A percentile compares a stretch with the other conserved stretches of the same genome.
Evolutionary conservation across 225 moss, liverwort and hornwort genomes (phyloP).

Genomic region (Climacium dendroides): DNA sequence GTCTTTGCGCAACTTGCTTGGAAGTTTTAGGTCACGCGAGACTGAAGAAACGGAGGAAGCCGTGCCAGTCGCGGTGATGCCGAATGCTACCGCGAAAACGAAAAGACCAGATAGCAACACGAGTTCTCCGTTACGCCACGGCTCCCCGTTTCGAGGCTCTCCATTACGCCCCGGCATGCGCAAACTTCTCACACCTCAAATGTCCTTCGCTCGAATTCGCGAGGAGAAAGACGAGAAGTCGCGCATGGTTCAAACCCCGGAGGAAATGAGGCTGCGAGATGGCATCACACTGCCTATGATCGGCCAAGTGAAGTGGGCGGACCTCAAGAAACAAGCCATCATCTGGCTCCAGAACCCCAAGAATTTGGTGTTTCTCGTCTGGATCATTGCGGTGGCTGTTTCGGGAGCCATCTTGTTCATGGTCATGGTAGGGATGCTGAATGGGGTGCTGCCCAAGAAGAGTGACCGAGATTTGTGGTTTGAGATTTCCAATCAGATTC

Average conservation of each 20-base stretch:
- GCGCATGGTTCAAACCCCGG: slow-evolving; percentile 46
- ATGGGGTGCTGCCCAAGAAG: slow-evolving; percentile 47
- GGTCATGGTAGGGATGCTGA: slow-evolving; percentile 95
- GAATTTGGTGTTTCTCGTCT: slow-evolving; percentile 58
- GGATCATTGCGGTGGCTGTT: slow-evolving; percentile 65
- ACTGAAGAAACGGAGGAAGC: neutral
- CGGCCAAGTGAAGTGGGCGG: slow-evolving; percentile 49
- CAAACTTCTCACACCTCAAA: slow-evolving; percentile 36
- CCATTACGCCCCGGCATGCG: slow-evolving; percentile 3
- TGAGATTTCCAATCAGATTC: slow-evolving; percentile 81
- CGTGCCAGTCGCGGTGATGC: neutral
- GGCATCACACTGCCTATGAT: slow-evolving; percentile 59
- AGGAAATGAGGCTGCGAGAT: slow-evolving; percentile 18
- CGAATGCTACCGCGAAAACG: neutral
- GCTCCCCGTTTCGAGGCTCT: slow-evolving; percentile 12
- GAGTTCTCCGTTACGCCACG: neutral
- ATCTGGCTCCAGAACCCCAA: slow-evolving; percentile 72
- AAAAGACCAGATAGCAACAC: neutral
- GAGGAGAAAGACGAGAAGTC: slow-evolving; percentile 71
- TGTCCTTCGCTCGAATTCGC: slow-evolving; percentile 48
- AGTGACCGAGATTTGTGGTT: slow-evolving; percentile 61
- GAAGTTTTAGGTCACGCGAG: slow-evolving; percentile 10
- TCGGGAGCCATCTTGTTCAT: slow-evolving; percentile 91
- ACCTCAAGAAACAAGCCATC: slow-evolving; percentile 3
- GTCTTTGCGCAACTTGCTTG: slow-evolving; percentile 17